Conservation (phyloP, 73 alveolate species). For the Stentor roeselii region DNA sequence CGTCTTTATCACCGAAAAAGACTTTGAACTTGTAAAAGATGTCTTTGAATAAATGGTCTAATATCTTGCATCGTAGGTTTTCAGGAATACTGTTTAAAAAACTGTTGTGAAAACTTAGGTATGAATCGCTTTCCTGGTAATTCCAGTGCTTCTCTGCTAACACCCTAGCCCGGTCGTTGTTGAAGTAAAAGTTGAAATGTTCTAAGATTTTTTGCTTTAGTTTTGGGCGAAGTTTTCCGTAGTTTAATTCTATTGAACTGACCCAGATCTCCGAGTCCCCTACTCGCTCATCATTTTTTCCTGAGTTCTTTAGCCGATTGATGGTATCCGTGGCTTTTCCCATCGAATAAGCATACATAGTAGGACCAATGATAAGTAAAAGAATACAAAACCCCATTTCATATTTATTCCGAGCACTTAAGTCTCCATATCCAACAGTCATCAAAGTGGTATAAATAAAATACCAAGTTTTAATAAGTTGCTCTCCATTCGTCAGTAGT, state of each 20-base stretch:
- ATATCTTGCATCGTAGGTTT: background rate
- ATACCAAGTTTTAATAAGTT: background rate
- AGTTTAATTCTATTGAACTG: background rate
- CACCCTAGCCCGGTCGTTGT: background rate
- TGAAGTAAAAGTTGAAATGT: background rate
- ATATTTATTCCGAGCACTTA: background rate
- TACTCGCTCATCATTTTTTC: background rate
- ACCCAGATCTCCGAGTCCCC: background rate
- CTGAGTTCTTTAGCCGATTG: background rate
- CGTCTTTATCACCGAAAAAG: background rate
- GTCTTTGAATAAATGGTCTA: background rate
- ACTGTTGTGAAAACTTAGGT: background rate
- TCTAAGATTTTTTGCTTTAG: too few relatives aligned
- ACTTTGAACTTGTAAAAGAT: background rate
- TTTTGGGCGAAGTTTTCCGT: background rate
- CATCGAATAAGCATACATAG: slow-evolving; percentile 2
- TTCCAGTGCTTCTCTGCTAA: slow-evolving; percentile 1
- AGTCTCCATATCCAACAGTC: slow-evolving; percentile 2
- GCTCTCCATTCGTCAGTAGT: background rate
- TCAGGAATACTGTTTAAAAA: background rate
- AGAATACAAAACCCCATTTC: background rate
- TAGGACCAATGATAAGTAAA: background rate
- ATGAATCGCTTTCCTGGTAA: background rate
- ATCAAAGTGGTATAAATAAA: background rate
- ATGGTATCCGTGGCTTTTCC: background rate